phyloP scores from a whole-genome alignment of 73 alveolate species.

The Paramecium biaurelia region DNA sequence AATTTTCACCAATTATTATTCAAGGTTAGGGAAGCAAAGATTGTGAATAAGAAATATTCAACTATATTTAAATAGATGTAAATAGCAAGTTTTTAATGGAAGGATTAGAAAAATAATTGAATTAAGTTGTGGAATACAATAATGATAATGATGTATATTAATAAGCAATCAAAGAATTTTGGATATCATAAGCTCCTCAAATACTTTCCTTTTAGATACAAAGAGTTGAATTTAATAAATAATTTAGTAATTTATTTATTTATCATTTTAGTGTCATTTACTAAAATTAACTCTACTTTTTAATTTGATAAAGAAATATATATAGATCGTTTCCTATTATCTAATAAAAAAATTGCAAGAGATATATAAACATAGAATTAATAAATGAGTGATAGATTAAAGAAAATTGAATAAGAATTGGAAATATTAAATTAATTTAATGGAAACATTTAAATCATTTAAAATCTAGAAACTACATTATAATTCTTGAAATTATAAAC shows the following conservation, averaged over 20 bases:
- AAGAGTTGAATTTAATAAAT: constrained; percentile 69
- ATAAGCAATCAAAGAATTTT: constrained; percentile 57
- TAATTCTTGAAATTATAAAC: not conserved
- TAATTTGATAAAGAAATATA: constrained; percentile 73
- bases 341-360: constrained; percentile 55
- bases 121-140: constrained; percentile 63
- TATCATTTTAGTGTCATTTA: not conserved
- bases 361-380: constrained; percentile 60
- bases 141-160: constrained; percentile 4
- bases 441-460: not conserved
- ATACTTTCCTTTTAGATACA: constrained; percentile 68
- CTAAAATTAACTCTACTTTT: constrained; percentile 67
- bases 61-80: constrained; percentile 69
- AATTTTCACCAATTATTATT: not conserved
- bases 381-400: constrained; percentile 28
- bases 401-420: constrained; percentile 34
- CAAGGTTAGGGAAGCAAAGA: not conserved
- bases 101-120: constrained; percentile 72
- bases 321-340: constrained; percentile 72
- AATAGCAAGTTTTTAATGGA: constrained; percentile 61
- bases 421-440: constrained; percentile 38
- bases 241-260: not conserved
- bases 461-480: not conserved
- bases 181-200: constrained; percentile 71
- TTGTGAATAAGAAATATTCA: constrained; percentile 61